Conservation (phyloP, 257 asterid genomes). For the Solanum megistacrolobum region DNA sequence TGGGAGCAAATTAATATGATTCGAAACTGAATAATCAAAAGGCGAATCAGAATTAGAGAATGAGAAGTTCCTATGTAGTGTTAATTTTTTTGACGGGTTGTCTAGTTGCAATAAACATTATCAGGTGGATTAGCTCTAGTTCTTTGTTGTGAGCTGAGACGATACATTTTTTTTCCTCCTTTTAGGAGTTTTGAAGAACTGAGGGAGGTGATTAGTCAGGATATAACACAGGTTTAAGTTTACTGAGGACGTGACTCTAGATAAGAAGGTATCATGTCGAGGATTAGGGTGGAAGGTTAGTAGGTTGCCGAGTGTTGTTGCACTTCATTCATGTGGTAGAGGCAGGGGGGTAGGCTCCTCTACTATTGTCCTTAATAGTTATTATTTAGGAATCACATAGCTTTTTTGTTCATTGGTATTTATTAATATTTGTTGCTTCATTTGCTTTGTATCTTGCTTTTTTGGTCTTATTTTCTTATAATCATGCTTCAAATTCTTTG, state of each 20-base stretch:
- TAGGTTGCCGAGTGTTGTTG: neutral
- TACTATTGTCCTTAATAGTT: neutral
- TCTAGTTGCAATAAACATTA: neutral
- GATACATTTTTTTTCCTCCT: neutral
- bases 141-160: neutral
- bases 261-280: neutral
- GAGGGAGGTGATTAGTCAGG: neutral
- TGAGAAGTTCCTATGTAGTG: neutral
- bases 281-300: neutral
- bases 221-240: neutral
- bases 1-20: neutral
- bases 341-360: neutral
- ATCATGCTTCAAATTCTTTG: neutral
- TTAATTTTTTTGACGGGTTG: neutral
- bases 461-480: neutral
- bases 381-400: neutral
- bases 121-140: neutral
- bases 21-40: neutral
- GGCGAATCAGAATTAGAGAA: neutral
- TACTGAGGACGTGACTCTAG: neutral
- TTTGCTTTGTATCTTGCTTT: neutral
- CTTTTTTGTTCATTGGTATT: neutral
- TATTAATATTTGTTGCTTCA: neutral
- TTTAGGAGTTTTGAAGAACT: neutral
- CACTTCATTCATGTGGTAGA: neutral